A percentile compares a stretch with the other conserved stretches of the same genome.
These are phyloP conservation scores for Colletotrichum tamarilloi DNA, from an alignment of 2,329 filamentous ascomycete species.

Conservation along the genomic window DNA sequence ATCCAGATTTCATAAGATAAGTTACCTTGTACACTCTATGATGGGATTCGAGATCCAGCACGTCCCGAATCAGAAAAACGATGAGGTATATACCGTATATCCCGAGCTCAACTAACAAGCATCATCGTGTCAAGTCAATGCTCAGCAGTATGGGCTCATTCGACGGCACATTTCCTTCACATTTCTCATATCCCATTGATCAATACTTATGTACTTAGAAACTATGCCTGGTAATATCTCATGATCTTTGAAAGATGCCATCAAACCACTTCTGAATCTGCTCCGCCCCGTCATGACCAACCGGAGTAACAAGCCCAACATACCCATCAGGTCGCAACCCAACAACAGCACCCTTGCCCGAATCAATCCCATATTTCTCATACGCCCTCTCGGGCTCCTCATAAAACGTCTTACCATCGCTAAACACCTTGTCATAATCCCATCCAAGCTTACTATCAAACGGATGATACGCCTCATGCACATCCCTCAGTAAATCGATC, in stretches of 20 bases:
- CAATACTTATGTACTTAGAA: background rate
- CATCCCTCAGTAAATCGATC: slow-evolving; percentile 59
- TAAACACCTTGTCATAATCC: slow-evolving; percentile 68
- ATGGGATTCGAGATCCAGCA: too few species aligned
- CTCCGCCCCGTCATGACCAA: background rate
- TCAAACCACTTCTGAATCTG: slow-evolving; percentile 28
- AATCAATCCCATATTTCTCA: slow-evolving; percentile 67
- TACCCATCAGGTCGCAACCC: slow-evolving; percentile 29
- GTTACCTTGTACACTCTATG: too few species aligned
- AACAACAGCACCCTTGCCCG: slow-evolving; percentile 14
- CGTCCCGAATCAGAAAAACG: too few species aligned
- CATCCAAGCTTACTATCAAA: slow-evolving; percentile 52
- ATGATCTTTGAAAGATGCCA: slow-evolving; percentile 7
- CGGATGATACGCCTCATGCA: slow-evolving; percentile 47
- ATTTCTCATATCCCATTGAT: background rate
- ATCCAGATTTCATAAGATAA: too few species aligned
- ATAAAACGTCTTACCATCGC: slow-evolving; percentile 64
- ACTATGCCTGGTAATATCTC: background rate
- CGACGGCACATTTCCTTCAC: too few species aligned
- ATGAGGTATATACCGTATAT: too few species aligned
- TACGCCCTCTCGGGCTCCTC: slow-evolving; percentile 64
- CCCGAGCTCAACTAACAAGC: too few species aligned
- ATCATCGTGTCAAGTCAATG: too few species aligned
- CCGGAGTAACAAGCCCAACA: slow-evolving; percentile 20
- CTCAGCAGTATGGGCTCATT: too few species aligned